Evolutionary conservation across 345 rosid genomes (phyloP), one percentile per base, ranked within the genome.

Genomic region (Lumnitzera racemosa): DNA sequence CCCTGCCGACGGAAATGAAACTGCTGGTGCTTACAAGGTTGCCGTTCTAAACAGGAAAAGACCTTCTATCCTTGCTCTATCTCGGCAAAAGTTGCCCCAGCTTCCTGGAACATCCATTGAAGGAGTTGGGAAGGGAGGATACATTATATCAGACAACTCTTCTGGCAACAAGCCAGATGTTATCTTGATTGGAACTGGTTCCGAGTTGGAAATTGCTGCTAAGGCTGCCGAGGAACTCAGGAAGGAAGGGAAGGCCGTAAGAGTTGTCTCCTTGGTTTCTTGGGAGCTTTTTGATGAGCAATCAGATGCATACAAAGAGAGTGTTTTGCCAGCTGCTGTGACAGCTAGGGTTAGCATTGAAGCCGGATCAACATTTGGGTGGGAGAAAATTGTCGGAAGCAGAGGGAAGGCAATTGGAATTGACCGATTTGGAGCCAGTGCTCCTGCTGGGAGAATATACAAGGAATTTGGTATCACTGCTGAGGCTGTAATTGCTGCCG

Each of bases 1-100:
- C 53, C 99, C 99, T 14, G 99, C 99, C 63, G 99, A 95, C 29
- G 99, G 97, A 51, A 95, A 85, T 36, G 99, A 95, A 68, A 95
- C 98, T 27, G 95, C 99, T 12, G 99, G 99, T 13, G 89, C 97
- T 1, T 95, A 95, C 80, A 90, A 74, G 57, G 85, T 90, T 55
- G 99, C 97, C 15, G 82, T 88, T 48, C 68, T 71, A 47, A 90
- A 80, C 72, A 76, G 83, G 55, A 90, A 95, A 76, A 85, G 81
- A 61, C 97, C 99, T 5, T 90, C 98, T 14, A 55, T 95, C 70
- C 83, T 95, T 27, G 98, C 99, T 48, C 81, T 95, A 51, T 86
- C 98, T 46, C 72, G 99, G 50, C 99, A 95, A 74, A 95, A 95
- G 89, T 87, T 95, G 13, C 80, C 96, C 59, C 74, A 95, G 0